These are phyloP conservation scores for Penicillium psychrofluorescens DNA, from an alignment of 495 filamentous ascomycete genomes.

Conservation along the genomic window DNA sequence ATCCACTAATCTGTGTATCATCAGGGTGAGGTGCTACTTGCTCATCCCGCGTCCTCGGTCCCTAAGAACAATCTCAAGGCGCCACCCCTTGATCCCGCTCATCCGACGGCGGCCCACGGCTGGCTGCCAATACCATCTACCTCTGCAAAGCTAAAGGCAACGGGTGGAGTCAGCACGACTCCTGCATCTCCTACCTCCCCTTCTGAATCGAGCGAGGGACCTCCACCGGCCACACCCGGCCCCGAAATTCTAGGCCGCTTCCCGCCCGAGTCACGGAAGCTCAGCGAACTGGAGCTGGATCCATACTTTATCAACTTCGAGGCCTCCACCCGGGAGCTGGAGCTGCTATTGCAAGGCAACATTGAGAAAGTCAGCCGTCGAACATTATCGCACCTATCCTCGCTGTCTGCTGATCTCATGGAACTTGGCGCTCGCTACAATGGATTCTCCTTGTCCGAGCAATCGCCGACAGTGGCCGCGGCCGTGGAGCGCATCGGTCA, in stretches of 20 bases:
- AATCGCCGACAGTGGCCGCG: conserved; percentile 75
- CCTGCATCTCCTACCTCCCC: conserved; percentile 46
- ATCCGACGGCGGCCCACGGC: conserved; percentile 79
- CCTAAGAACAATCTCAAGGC: conserved; percentile 92
- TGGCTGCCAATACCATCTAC: conserved; percentile 79
- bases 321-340: conserved; percentile 76
- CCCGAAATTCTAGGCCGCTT: conserved; percentile 70
- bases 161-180: conserved; percentile 17
- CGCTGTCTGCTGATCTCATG: conserved; percentile 77
- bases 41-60: conserved; percentile 81
- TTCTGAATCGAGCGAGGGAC: conserved; percentile 35
- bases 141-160: conserved; percentile 75
- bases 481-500: conserved; percentile 93
- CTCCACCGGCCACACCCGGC: conserved; percentile 47
- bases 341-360: conserved; percentile 76
- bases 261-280: conserved; percentile 64
- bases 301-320: conserved; percentile 94
- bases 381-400: conserved; percentile 74
- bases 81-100: conserved; percentile 85
- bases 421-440: conserved; percentile 93
- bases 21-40: conserved; percentile 85
- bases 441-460: conserved; percentile 92
- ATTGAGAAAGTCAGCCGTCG: conserved; percentile 94
- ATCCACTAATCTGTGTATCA: conserved; percentile 20
- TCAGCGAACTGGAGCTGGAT: conserved; percentile 86